Evolutionary conservation across 495 filamentous ascomycete genomes (phyloP).

Genomic region (Aspergillus avenaceus): DNA sequence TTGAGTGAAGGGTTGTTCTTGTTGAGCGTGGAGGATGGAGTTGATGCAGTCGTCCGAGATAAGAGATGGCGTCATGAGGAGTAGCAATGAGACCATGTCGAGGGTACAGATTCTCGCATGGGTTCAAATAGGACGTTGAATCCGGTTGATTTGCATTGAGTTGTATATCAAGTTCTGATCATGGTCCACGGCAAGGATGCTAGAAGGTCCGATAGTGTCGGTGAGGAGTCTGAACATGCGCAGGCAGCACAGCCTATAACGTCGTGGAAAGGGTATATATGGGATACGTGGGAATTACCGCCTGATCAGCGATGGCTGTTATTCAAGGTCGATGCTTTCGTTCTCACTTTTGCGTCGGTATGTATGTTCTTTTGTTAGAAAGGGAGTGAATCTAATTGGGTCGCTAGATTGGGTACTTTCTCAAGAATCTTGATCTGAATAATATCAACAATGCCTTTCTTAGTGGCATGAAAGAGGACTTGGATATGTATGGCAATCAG

Average conservation of each 20-base stretch:
- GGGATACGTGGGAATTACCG: slow-evolving; percentile 52
- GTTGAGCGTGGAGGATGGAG: no score
- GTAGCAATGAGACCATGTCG: not conserved
- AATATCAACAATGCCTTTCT: slow-evolving; percentile 50
- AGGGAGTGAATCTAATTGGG: not conserved
- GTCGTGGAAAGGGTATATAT: slow-evolving; percentile 37
- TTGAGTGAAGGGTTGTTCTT: no score
- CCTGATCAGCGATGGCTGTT: slow-evolving; percentile 50
- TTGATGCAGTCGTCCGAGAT: not conserved
- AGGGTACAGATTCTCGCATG: not conserved
- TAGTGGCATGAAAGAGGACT: slow-evolving; percentile 40
- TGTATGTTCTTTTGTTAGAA: not conserved
- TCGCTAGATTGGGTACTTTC: slow-evolving; percentile 41
- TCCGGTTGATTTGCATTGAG: not conserved
- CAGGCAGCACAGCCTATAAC: slow-evolving; percentile 3
- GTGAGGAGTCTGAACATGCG: not conserved
- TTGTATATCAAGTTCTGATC: not conserved
- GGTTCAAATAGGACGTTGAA: not conserved
- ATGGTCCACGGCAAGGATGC: not conserved
- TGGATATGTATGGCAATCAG: slow-evolving; percentile 45
- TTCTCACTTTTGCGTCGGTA: slow-evolving; percentile 45
- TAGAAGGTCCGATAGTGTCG: not conserved
- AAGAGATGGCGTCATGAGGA: not conserved
- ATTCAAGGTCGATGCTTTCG: slow-evolving; percentile 49
- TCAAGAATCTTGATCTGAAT: slow-evolving; percentile 47